Conservation (phyloP, 2,329 filamentous ascomycete genomes). For the Trichophyton rubrum region DNA sequence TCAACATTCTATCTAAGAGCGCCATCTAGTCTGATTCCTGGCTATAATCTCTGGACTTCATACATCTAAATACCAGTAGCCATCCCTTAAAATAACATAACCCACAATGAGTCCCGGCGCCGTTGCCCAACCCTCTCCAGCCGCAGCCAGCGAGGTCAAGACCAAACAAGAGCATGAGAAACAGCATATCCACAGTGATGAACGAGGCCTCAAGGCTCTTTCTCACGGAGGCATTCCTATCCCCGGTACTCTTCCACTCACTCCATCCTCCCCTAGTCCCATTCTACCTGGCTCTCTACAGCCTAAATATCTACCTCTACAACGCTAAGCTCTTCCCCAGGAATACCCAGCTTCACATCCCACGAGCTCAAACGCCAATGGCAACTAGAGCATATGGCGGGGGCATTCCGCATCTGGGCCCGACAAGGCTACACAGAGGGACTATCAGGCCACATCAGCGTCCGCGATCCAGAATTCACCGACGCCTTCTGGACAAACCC, state of each 20-base stretch:
- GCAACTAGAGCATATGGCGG: conserved; percentile 34
- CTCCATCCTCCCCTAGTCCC: not conserved
- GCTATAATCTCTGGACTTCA: not conserved
- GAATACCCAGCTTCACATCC: conserved; percentile 21
- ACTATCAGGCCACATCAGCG: conserved; percentile 37
- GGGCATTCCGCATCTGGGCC: conserved; percentile 39
- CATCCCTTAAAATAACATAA: not conserved
- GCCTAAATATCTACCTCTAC: not conserved
- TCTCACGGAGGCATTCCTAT: conserved; percentile 15
- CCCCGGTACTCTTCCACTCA: conserved; percentile 6
- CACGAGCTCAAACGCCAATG: conserved; percentile 26
- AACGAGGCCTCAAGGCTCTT: conserved; percentile 18
- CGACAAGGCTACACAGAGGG: conserved; percentile 38
- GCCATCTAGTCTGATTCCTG: not conserved
- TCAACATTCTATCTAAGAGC: not conserved
- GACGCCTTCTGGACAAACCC: conserved; percentile 25
- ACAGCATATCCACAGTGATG: conserved; percentile 17
- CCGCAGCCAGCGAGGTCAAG: conserved; percentile 10
- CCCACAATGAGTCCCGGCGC: conserved; percentile 14
- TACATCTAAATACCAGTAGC: not conserved
- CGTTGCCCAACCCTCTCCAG: conserved; percentile 11
- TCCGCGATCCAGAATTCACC: conserved; percentile 15
- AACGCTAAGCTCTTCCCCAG: not conserved
- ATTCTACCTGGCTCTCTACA: no score
- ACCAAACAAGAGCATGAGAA: conserved; percentile 6